phyloP scores from a whole-genome alignment of 1,139 yeast species.

The Suhomyces maxii region DNA sequence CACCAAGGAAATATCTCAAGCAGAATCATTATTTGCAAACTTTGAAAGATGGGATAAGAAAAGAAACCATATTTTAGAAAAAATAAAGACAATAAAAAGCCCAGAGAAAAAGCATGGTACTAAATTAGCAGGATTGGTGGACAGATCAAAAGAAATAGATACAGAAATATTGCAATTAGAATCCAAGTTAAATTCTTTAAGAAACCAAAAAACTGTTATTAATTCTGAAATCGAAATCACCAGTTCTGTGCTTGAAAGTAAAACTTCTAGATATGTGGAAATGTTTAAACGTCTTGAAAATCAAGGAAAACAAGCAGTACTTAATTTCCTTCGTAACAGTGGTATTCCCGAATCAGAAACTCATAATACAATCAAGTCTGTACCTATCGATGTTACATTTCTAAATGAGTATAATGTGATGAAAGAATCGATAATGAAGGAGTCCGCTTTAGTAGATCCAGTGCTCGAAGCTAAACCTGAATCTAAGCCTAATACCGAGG shows the following conservation, averaged over 20 bases:
- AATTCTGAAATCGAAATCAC: constrained; percentile 49
- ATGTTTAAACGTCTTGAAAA: constrained; percentile 41
- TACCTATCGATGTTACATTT: constrained; percentile 36
- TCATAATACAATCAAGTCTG: constrained; percentile 19
- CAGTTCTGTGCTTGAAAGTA: constrained; percentile 55
- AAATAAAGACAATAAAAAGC: constrained; percentile 44
- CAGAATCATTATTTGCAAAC: constrained; percentile 28
- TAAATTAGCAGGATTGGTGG: constrained; percentile 39
- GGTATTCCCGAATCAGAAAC: constrained; percentile 25
- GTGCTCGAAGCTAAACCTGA: background rate
- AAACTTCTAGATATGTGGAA: constrained; percentile 45
- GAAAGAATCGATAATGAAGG: background rate
- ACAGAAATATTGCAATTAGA: constrained; percentile 46
- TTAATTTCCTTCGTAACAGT: constrained; percentile 23
- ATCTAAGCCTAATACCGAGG: background rate
- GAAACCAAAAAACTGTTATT: constrained; percentile 38
- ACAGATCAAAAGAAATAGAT: constrained; percentile 37
- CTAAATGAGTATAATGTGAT: constrained; percentile 16
- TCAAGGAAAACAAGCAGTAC: constrained; percentile 38
- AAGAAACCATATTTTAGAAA: constrained; percentile 33
- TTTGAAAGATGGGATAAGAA: constrained; percentile 49
- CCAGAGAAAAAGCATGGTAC: constrained; percentile 46
- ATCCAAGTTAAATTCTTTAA: constrained; percentile 32
- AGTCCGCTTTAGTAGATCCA: background rate
- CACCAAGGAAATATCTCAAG: constrained; percentile 34